A percentile compares a stretch with the other conserved stretches of the same genome.
Evolutionary conservation across 2,329 filamentous ascomycete genomes (phyloP).

Genomic region (Hyphodiscus sp.): DNA sequence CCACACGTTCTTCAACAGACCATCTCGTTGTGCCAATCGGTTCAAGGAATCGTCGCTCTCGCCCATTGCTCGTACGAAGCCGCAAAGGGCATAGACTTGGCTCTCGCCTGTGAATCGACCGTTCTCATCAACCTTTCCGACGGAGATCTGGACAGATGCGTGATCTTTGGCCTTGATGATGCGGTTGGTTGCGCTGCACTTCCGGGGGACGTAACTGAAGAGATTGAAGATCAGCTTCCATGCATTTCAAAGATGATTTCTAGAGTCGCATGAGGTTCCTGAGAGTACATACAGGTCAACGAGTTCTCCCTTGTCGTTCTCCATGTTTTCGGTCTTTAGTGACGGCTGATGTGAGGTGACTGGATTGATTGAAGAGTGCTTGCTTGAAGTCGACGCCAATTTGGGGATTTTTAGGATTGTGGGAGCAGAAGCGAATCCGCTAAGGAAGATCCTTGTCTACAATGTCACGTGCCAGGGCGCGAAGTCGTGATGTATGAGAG

Average conservation of each 20-base stretch:
- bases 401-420: constrained; percentile 2
- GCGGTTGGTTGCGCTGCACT: constrained; percentile 98
- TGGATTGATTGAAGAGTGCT: constrained; percentile 26
- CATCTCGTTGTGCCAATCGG: constrained; percentile 91
- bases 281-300: constrained; percentile 80
- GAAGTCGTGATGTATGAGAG: not conserved
- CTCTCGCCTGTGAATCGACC: constrained; percentile 91
- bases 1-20: constrained; percentile 97
- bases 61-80: constrained; percentile 95
- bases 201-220: constrained; percentile 89
- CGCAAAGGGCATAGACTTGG: constrained; percentile 94
- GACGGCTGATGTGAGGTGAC: constrained; percentile 19
- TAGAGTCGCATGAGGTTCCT: constrained; percentile 3
- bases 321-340: constrained; percentile 63
- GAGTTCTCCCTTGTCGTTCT: constrained; percentile 99
- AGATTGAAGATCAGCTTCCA: constrained; percentile 6
- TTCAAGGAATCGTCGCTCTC: constrained; percentile 97
- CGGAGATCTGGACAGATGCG: constrained; percentile 92
- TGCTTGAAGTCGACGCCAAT: constrained; percentile 30
- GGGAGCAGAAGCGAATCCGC: not conserved
- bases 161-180: constrained; percentile 99
- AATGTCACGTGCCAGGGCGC: not conserved
- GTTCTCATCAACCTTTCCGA: constrained; percentile 99
- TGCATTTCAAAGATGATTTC: constrained; percentile 3
- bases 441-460: too few relatives aligned